Conservation (phyloP, 345 rosid species). For the Salix viminalis region DNA sequence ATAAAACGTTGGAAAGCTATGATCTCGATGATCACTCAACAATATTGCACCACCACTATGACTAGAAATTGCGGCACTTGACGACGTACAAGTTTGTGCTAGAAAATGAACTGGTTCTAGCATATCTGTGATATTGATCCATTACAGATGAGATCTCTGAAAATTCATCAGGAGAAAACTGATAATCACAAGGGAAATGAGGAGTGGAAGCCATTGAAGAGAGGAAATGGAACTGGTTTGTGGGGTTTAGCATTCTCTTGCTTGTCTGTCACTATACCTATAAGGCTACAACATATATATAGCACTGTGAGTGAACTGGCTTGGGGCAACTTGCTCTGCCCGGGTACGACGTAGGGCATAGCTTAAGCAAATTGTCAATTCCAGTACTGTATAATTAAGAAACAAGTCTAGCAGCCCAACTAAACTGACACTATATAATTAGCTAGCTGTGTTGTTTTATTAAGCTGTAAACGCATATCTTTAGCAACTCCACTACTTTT, state of each 20-base stretch:
- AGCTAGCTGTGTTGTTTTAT: neutral
- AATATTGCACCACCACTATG: conserved; percentile 1
- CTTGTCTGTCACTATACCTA: conserved; percentile 13
- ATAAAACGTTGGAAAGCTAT: neutral
- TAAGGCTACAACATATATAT: neutral
- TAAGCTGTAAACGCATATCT: conserved; percentile 23
- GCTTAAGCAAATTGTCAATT: neutral
- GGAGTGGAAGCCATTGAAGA: conserved; percentile 48
- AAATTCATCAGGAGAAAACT: conserved; percentile 34
- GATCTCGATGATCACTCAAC: conserved; percentile 13
- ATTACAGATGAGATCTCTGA: conserved; percentile 27
- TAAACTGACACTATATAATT: conserved; percentile 1
- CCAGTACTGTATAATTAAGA: conserved; percentile 1
- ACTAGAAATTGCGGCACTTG: conserved; percentile 1
- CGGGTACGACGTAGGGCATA: neutral
- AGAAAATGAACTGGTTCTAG: neutral
- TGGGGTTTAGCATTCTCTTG: neutral
- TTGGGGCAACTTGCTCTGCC: conserved; percentile 11
- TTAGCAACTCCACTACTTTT: neutral
- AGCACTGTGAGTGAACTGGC: neutral
- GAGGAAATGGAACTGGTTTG: neutral
- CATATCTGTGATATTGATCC: conserved; percentile 14
- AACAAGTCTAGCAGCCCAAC: neutral
- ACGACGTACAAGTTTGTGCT: neutral
- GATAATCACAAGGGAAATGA: conserved; percentile 39